Conservation (phyloP, 257 asterid genomes). For the Prunella vulgaris region DNA sequence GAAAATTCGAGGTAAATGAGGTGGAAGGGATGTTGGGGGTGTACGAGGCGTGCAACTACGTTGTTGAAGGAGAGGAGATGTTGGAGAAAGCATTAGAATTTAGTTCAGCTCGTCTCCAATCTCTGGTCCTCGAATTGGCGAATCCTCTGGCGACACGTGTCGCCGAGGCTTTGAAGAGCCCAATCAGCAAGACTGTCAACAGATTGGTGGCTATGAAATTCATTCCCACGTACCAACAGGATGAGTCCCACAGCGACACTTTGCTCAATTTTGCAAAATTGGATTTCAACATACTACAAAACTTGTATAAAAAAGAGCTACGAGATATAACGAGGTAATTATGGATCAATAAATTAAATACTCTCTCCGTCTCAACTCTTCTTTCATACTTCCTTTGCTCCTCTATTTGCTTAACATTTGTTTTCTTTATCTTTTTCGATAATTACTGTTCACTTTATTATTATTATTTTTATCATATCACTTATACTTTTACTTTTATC, state of each 20-base stretch:
- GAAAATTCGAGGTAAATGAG: constrained; percentile 12
- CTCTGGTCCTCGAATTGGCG: neutral
- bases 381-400: too few relatives aligned
- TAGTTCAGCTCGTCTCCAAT: constrained; percentile 19
- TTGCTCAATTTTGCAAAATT: constrained; percentile 23
- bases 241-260: constrained; percentile 1
- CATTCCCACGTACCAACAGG: constrained; percentile 23
- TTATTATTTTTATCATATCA: too few relatives aligned
- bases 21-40: constrained; percentile 24
- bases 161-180: constrained; percentile 17
- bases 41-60: constrained; percentile 30
- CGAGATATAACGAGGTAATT: constrained; percentile 22
- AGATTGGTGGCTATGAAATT: constrained; percentile 23
- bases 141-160: neutral
- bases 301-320: constrained; percentile 27
- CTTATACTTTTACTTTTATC: too few relatives aligned
- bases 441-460: too few relatives aligned
- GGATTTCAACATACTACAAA: constrained; percentile 25
- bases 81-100: constrained; percentile 34
- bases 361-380: too few relatives aligned
- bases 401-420: too few relatives aligned
- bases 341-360: too few relatives aligned
- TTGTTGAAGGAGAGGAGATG: constrained; percentile 25
- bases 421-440: too few relatives aligned
- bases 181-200: constrained; percentile 26